A percentile compares a stretch with the other conserved stretches of the same genome.
phyloP scores from a whole-genome alignment of 2,329 filamentous ascomycete species.

The Pseudogymnoascus verrucosus region DNA sequence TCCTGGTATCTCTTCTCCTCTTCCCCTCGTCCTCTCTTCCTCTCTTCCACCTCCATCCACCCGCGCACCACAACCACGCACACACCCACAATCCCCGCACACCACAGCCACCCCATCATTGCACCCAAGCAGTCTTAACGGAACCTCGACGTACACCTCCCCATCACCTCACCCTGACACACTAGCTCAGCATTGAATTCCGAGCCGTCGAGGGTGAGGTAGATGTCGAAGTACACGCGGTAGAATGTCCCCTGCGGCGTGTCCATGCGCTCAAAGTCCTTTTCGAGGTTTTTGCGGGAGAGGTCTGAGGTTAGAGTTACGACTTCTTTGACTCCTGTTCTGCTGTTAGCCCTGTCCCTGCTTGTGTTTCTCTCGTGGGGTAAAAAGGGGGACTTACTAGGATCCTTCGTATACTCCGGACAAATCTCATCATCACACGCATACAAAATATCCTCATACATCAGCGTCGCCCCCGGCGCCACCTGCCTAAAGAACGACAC shows the following conservation, averaged over 20 bases:
- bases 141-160: slow-evolving; percentile 87
- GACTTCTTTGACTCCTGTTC: slow-evolving; percentile 91
- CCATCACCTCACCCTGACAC: slow-evolving; percentile 99
- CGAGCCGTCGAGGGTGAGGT: slow-evolving; percentile 90
- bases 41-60: no score
- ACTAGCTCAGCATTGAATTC: slow-evolving; percentile 98
- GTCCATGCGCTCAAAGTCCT: slow-evolving; percentile 99
- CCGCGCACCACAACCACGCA: background rate
- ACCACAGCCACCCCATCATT: background rate
- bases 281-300: slow-evolving; percentile 95
- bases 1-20: no score
- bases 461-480: slow-evolving; percentile 89
- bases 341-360: slow-evolving; percentile 22
- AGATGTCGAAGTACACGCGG: slow-evolving; percentile 70
- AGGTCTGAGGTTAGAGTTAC: slow-evolving; percentile 95
- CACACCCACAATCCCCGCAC: background rate
- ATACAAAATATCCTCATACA: slow-evolving; percentile 98
- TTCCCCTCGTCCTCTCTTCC: no score
- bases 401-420: slow-evolving; percentile 98
- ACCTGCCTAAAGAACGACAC: slow-evolving; percentile 98
- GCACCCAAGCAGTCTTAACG: slow-evolving; percentile 33
- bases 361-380: background rate
- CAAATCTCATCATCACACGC: slow-evolving; percentile 97
- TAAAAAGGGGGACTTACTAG: slow-evolving; percentile 63
- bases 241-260: slow-evolving; percentile 96